Base-by-base conservation (phyloP, 768 basidiomycete species). In the Floccularia luteovirens region DNA sequence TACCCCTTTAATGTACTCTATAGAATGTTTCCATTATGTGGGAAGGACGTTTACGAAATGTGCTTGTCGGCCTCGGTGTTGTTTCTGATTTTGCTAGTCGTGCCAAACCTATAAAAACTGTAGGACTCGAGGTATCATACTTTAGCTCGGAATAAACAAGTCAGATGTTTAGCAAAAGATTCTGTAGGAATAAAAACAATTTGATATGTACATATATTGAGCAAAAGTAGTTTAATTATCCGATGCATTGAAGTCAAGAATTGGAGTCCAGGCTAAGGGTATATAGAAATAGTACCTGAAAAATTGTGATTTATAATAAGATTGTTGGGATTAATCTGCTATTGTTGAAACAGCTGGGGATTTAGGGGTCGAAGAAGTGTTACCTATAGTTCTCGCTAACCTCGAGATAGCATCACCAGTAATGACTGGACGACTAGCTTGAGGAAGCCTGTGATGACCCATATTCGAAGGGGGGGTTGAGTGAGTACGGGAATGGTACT, bases 51-150 rank as follows among this genome's bases (percentile, higher is more conserved):
- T 59, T 98, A 51, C 77, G 82, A 38, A 90, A 91, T 50, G 82
- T 92, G 68, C 66, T 98, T 5, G 78, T 98, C 46, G 87, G 91
- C 47, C 58, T 94, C 21, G 94, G 94, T 4, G 79, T 96, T 12
- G 75, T 91, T n/a, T 90, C 90, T 2, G 90, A 98, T 57, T 70
- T 98, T 11, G 78, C 87, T 2, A 87, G 78, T 52, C 71, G 88
- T 31, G 74, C 82, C 36, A 89, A 84, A 56, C 92, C 92, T 7
- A 90, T 97, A 46, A 82, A 80, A 56, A 81, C 86, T 8, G 72
- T 97, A 30, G 92, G 92, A 3, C 66, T 97, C n/a, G 92, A 97
- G 57, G 67, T 97, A 30, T 89, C 91, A 25, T 96, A 93, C 58
- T 96, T 93, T 54, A 87, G 85, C 58, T 80, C 85, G 32, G 32